Evolutionary conservation across 345 rosid species (phyloP), one percentile per base, ranked within the genome.

Genomic region (Eucalyptus lansdowneana): DNA sequence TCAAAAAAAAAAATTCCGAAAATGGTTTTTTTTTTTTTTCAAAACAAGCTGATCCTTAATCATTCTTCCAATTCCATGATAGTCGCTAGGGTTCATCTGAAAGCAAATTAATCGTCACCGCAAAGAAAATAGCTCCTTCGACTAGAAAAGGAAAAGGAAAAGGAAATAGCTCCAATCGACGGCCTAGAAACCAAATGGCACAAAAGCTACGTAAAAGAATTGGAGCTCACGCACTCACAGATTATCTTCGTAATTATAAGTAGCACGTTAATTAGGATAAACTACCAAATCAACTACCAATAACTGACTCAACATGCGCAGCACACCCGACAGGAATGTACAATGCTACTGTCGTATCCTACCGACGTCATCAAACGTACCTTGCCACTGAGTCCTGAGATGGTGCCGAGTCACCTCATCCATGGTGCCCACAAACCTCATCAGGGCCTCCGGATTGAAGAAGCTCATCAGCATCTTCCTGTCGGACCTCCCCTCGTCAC

Each of bases 401-500:
- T 92, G 93, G 15, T 60, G 83, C 86, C 65, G 86, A 11, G 93
- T 89, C 80, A 87, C 90, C 69, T 72, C 86, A 40, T 90, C 93
- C 89, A 92, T 92, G 90, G 67, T 86, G 58, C 53, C 89, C 47
- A 88, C 80, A 31, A 53, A 89, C 88, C 69, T 83, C 88, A 80
- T 89, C 29, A 92, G 88, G 19, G 85, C 86, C 29, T 92, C 90
- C 11, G 72, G 87, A 31, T 45, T 31, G 69, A 92, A 88, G 72
- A 86, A 92, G 11, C 50, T 88, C 90, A 90, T 31, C 24, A 92
- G 80, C 69, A 89, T 53, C 89, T 62, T 89, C 87, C 83, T 89
- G 42, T 88, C 40, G 65, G 50, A 54, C 90, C 80, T 92, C 31
- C 87, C 93, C 45, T 92, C 92, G 22, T 92, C 92, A 11, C 93